Percentiles rank a stretch among this genome's conserved stretches.
Conservation (phyloP, 2,329 filamentous ascomycete species). For the Scedosporium minutisporum region DNA sequence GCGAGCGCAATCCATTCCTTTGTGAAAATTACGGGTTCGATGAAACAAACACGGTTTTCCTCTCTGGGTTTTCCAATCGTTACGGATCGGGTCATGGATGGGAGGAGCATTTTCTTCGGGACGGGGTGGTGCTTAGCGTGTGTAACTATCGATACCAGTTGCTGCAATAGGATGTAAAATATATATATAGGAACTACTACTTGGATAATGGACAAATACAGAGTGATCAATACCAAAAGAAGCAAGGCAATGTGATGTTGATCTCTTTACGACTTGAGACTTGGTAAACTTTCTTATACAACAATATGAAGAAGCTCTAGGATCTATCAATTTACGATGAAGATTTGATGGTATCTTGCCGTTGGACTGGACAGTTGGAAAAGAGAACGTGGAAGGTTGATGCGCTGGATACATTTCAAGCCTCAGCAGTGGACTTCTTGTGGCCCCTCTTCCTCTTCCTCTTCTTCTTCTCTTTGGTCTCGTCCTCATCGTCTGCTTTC, state of each 20-base stretch:
- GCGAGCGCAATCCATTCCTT: neutral
- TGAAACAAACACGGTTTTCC: neutral
- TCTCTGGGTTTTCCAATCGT: neutral
- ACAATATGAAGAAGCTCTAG: neutral
- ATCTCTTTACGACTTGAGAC: no score
- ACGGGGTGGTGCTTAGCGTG: neutral
- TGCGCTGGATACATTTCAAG: slow-evolving; percentile 5
- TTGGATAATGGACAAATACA: no score
- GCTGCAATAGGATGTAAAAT: neutral
- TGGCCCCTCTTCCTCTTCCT: slow-evolving; percentile 43
- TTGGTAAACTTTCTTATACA: neutral
- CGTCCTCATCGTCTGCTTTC: slow-evolving; percentile 17
- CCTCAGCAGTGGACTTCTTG: slow-evolving; percentile 26
- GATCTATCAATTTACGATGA: neutral
- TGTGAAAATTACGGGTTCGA: neutral
- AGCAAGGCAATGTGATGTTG: no score
- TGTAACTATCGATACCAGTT: neutral
- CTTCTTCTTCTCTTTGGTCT: slow-evolving; percentile 28
- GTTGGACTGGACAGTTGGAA: slow-evolving; percentile 1
- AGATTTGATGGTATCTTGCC: neutral
- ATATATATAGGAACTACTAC: neutral
- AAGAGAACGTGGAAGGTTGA: neutral
- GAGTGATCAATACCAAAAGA: no score
- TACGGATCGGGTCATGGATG: neutral
- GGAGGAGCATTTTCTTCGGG: neutral